Percentiles rank a stretch among this genome's conserved stretches.
phyloP scores from a whole-genome alignment of 2,329 filamentous ascomycete genomes.

The Trichophyton mentagrophytes region DNA sequence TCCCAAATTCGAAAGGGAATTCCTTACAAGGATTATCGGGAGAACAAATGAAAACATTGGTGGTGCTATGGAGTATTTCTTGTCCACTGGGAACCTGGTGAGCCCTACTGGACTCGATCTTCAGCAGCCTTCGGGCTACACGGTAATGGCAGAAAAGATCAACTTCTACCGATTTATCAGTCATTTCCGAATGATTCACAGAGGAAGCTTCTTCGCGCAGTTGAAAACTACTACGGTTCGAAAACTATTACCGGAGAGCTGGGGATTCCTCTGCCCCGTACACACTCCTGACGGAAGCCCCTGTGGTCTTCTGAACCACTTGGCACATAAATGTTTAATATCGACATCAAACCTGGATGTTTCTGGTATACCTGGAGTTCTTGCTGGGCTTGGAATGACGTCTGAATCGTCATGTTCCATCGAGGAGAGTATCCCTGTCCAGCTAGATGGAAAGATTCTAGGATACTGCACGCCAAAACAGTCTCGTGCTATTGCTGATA shows the following conservation, averaged over 20 bases:
- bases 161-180: conserved; percentile 98
- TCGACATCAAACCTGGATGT: conserved; percentile 63
- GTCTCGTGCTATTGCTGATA: conserved; percentile 69
- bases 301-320: conserved; percentile 86
- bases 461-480: conserved; percentile 83
- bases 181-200: conserved; percentile 97
- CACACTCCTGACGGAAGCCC: conserved; percentile 94
- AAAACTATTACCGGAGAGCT: conserved; percentile 90
- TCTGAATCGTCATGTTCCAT: conserved; percentile 63
- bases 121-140: conserved; percentile 89
- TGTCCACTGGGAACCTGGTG: conserved; percentile 87
- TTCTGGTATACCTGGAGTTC: conserved; percentile 58
- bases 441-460: conserved; percentile 78
- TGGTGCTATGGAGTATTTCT: conserved; percentile 79
- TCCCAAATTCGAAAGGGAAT: conserved; percentile 65
- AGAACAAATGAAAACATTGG: conserved; percentile 83
- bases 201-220: conserved; percentile 97
- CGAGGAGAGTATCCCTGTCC: conserved; percentile 73
- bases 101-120: conserved; percentile 86
- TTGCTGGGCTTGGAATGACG: conserved; percentile 67
- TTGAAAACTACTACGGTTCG: conserved; percentile 93
- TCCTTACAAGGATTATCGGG: conserved; percentile 62
- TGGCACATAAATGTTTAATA: conserved; percentile 89
- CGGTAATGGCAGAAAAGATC: conserved; percentile 94
- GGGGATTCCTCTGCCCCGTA: conserved; percentile 95